Base-by-base conservation (phyloP, 106 monocot genomes). In the Vanilla planifolia region DNA sequence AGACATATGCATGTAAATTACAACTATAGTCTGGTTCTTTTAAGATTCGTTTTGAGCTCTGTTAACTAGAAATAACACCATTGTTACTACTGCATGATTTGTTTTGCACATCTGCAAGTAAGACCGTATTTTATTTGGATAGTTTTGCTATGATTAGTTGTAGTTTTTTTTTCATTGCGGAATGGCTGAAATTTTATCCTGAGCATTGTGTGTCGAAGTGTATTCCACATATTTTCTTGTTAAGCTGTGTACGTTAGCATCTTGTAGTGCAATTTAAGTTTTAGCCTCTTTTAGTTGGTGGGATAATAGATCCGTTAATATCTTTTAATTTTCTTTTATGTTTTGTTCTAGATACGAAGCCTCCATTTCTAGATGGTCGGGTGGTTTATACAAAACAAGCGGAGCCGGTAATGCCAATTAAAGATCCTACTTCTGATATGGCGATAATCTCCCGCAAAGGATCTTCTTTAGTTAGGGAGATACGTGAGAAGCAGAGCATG, bases 371-470 rank as follows among this genome's bases (percentile, higher is more conserved):
- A 42, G 95, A 95, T 90, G 95, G 95, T 45, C 71, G 83, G 51
- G 90, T 90, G 44, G 95, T 95, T 4, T 90, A 60, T 43, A 90
- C 89, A 55, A 95, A 95, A 67, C 89, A 90, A 66, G 95, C 90
- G 32, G 95, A 95, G 53, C 95, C 95, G 23, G 86, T 95, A 17
- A 84, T 95, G 86, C 95, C 95, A 51, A 42, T 95, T 24, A 95
- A 95, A 79, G 95, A 95, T 51, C 90, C 95, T n/a, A 95, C 95
- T 30, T 95, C 95, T 46, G 95, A 95, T 71, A 90, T 95, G 95
- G 95, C 95, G 26, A 95, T 95, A 43, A 90, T 95, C 47, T 67
- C 95, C 14, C 89, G 95, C n/a, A 95, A 90, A 72, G 95, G 95
- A 27, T 95, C 95, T 71, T 65, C 55, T 50, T 70, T 95, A 22